Percentiles rank a stretch among this genome's conserved stretches.
Evolutionary conservation across 352 stramenopile genomes (phyloP).

Genomic region (Phytopythium kandeliae): DNA sequence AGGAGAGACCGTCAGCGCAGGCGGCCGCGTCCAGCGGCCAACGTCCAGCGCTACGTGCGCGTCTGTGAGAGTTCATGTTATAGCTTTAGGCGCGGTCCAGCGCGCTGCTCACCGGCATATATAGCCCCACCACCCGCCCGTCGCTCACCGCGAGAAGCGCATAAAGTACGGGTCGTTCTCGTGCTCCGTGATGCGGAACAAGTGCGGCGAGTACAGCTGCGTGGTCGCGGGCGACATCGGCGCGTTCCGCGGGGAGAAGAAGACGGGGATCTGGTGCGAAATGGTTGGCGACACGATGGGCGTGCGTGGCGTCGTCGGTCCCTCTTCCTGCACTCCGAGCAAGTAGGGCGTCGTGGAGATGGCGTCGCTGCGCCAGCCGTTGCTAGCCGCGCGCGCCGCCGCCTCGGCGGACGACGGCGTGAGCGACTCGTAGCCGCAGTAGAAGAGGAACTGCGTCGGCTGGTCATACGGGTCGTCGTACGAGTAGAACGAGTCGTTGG

Average conservation of each 20-base stretch:
- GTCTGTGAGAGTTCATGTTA: no score
- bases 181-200: slow-evolving; percentile 29
- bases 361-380: slow-evolving; percentile 25
- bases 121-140: not conserved
- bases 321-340: slow-evolving; percentile 9
- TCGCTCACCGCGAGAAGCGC: slow-evolving; percentile 20
- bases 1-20: no score
- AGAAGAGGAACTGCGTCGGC: slow-evolving; percentile 51
- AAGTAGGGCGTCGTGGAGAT: slow-evolving; percentile 20
- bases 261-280: slow-evolving; percentile 43
- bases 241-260: slow-evolving; percentile 43
- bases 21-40: no score
- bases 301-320: slow-evolving; percentile 6
- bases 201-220: slow-evolving; percentile 27
- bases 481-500: slow-evolving; percentile 22
- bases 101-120: not conserved
- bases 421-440: slow-evolving; percentile 33
- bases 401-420: slow-evolving; percentile 22
- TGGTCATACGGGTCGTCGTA: slow-evolving; percentile 34
- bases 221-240: slow-evolving; percentile 22
- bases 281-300: slow-evolving; percentile 28
- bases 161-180: slow-evolving; percentile 17
- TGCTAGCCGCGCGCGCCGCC: slow-evolving; percentile 9
- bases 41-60: no score
- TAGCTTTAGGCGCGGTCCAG: no score